These are phyloP conservation scores for Xerocomellus dryophilus DNA, from an alignment of 768 basidiomycete genomes.

Conservation along the genomic window DNA sequence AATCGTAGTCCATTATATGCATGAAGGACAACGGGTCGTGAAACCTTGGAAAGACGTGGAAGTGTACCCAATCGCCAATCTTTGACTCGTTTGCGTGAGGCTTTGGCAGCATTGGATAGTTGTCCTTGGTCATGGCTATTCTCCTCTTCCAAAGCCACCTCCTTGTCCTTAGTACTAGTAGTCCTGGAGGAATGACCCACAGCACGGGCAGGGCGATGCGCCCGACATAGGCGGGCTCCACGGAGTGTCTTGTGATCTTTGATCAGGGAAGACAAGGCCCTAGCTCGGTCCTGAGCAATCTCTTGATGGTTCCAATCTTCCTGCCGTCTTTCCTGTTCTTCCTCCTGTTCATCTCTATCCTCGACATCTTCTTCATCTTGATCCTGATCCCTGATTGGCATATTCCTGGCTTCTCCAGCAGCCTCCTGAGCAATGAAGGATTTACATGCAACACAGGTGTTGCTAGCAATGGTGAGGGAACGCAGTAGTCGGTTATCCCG, in stretches of 20 bases:
- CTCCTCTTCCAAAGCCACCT: no score
- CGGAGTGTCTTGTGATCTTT: not conserved
- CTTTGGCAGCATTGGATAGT: not conserved
- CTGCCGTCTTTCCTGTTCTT: no score
- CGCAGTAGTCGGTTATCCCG: not conserved
- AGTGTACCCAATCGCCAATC: not conserved
- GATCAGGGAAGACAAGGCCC: not conserved
- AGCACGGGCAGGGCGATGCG: not conserved
- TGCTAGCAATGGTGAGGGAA: not conserved
- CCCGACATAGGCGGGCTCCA: not conserved
- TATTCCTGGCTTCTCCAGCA: no score
- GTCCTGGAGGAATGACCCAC: not conserved
- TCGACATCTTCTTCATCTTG: no score
- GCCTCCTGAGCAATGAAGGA: not conserved
- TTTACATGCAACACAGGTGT: not conserved
- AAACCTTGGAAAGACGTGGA: not conserved
- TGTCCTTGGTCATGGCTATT: no score
- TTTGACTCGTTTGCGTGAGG: not conserved
- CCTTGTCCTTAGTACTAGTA: no score
- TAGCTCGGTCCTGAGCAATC: no score
- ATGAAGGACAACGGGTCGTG: not conserved
- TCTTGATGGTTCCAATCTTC: no score
- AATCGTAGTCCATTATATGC: not conserved
- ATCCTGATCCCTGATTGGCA: no score
- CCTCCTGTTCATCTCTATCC: no score